These are phyloP conservation scores for Phytophthora nicotianae DNA, from an alignment of 352 stramenopile species.

Conservation along the genomic window DNA sequence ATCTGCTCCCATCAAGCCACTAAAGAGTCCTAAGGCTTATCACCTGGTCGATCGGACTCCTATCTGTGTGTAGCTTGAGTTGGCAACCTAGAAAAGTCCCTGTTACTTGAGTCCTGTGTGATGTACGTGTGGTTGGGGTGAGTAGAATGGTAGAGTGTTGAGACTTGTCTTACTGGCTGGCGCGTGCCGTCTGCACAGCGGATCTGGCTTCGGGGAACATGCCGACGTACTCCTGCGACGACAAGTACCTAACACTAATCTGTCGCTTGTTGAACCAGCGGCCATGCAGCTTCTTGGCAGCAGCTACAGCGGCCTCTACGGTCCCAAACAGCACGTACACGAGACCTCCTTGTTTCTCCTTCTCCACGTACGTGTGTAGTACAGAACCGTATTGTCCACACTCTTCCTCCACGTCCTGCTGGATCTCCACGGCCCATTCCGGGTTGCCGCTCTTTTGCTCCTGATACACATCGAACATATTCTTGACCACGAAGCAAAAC, in stretches of 20 bases:
- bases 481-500: slow-evolving; percentile 92
- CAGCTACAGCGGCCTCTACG: slow-evolving; percentile 51
- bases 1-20: slow-evolving; percentile 20
- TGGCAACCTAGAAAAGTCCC: slow-evolving; percentile 2
- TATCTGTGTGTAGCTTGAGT: slow-evolving; percentile 14
- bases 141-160: slow-evolving; percentile 34
- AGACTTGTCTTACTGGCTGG: slow-evolving; percentile 34
- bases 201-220: slow-evolving; percentile 85
- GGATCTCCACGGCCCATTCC: slow-evolving; percentile 87
- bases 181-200: slow-evolving; percentile 63
- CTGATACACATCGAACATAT: slow-evolving; percentile 91
- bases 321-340: slow-evolving; percentile 90
- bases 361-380: slow-evolving; percentile 83
- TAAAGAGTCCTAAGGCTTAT: slow-evolving; percentile 20
- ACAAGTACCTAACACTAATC: slow-evolving; percentile 89
- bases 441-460: slow-evolving; percentile 75
- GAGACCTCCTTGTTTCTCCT: slow-evolving; percentile 83
- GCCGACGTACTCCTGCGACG: slow-evolving; percentile 87
- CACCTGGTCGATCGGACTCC: slow-evolving; percentile 16
- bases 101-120: neutral
- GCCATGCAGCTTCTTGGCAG: slow-evolving; percentile 81
- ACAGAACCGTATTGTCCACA: slow-evolving; percentile 74
- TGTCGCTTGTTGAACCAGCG: slow-evolving; percentile 92
- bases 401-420: slow-evolving; percentile 88
- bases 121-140: slow-evolving; percentile 27